These are phyloP conservation scores for Xylariaceae sp. DNA, from an alignment of 2,329 filamentous ascomycete species.

Conservation along the genomic window DNA sequence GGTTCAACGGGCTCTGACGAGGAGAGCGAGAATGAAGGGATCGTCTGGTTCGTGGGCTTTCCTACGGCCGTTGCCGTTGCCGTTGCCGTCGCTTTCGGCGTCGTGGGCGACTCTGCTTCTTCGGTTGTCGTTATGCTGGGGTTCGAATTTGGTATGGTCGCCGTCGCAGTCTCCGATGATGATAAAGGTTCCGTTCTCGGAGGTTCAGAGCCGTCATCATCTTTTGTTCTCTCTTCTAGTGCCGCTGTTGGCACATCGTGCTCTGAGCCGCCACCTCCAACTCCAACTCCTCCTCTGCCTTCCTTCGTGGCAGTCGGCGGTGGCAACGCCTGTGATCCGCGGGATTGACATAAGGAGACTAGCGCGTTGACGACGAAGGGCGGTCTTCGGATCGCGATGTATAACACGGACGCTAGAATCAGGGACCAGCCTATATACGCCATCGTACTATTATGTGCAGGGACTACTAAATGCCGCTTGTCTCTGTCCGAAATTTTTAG, in stretches of 20 bases:
- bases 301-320: conserved; percentile 21
- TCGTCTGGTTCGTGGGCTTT: conserved; percentile 17
- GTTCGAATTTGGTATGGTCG: too few species aligned
- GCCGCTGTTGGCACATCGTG: neutral
- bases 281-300: neutral
- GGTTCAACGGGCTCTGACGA: too few species aligned
- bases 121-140: too few species aligned
- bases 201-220: neutral
- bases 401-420: conserved; percentile 55
- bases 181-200: too few species aligned
- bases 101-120: conserved; percentile 43
- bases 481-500: too few species aligned
- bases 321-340: conserved; percentile 24
- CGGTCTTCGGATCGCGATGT: conserved; percentile 49
- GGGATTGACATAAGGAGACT: conserved; percentile 31
- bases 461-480: too few species aligned
- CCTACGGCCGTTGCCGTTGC: conserved; percentile 19
- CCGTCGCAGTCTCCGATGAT: too few species aligned
- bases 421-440: conserved; percentile 56
- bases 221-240: neutral
- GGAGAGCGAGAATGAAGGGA: conserved; percentile 46
- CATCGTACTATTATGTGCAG: conserved; percentile 35
- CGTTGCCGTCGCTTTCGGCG: conserved; percentile 43
- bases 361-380: conserved; percentile 41
- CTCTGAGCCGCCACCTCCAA: neutral